Base-by-base conservation (phyloP, 225 moss, liverwort and hornwort genomes). In the Pleurozium schreberi region DNA sequence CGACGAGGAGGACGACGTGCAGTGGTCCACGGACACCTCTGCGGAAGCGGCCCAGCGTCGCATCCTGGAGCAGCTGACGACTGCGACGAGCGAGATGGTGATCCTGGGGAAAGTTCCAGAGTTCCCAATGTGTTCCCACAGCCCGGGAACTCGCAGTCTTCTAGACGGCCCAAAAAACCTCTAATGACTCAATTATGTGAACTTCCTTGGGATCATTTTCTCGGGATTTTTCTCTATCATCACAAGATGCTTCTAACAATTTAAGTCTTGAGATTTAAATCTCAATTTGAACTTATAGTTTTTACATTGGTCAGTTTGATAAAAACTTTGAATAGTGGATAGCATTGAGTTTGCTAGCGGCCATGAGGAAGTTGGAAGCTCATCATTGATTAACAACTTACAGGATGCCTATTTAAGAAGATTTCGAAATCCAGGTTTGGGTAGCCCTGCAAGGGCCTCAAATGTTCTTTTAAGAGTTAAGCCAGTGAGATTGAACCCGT, bases 51-150 rank as follows among this genome's bases (percentile, higher is more conserved):
- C 97, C 4, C 95, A 99, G 88, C 95, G 95, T 89, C 93, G 98
- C 67, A 96, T 99, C 78, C 86, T 96, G 66, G 98, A 99, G 90
- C 98, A 99, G 91, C 93, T 99, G 34, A 97, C 97, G 33, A 90
- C 95, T 49, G 98, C 97, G 3, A 97, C 98, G 7, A 99, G 97
- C 88, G 98, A 99, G 95, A 99, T 99, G 98, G 97, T 99, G n/a
- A 95, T 99, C 53, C 57, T 96, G 6, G 94, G 90, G 10, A 93
- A 93, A n/a, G n/a, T n/a, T n/a, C n/a, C n/a, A n/a, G n/a, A n/a
- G n/a, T n/a, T n/a, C n/a, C n/a, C n/a, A n/a, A n/a, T n/a, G n/a
- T n/a, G n/a, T n/a, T n/a, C n/a, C n/a, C n/a, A n/a, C n/a, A n/a
- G n/a, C n/a, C n/a, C n/a, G n/a, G n/a, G n/a, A n/a, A n/a, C n/a